Evolutionary conservation across 805 yeast genomes (phyloP), one percentile per base, ranked within the genome.

Genomic region (Wickerhamomyces queroliae): DNA sequence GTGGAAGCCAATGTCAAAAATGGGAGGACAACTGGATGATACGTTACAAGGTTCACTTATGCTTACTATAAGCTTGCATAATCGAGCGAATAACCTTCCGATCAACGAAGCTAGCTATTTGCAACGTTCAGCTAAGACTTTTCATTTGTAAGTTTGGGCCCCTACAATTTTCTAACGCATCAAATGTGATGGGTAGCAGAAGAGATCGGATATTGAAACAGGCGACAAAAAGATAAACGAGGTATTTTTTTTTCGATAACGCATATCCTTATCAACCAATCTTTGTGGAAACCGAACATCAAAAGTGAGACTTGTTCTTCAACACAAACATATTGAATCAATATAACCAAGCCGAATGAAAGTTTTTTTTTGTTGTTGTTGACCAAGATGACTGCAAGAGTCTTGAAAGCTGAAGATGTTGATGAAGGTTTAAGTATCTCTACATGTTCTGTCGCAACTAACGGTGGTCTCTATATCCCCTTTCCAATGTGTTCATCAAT

Each of bases 21-120:
- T 69, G 18, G 73, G 68, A 30, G 53, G 74, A 69, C 44, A 69
- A 69, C 49, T 69, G 74, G 74, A 59, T 74, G 48, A 55, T 57
- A 40, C 54, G 75, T 31, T 69, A 69, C 47, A 63, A 62, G 47
- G 67, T 69, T 37, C 46, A 72, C 74, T 1, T 67, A 63, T 41
- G 66, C 63, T 59, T 61, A 62, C 41, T 67, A 65, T 47, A 66
- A 45, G n/a, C 48, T 69, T 39, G 58, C 72, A 10, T 69, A 69
- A 45, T 41, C 68, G 36, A 52, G 58, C 30, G 62, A 69, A 43
- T 46, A 56, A 24, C 69, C 69, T 42, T 67, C 67, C 7, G 58
- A 59, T 39, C n/a, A n/a, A n/a, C n/a, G n/a, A n/a, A n/a, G n/a
- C n/a, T n/a, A 53, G 61, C 7, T 45, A n/a, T n/a, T n/a, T n/a